Percentiles rank a stretch among this genome's conserved stretches.
phyloP scores from a whole-genome alignment of 805 yeast species.

The Debaryomyces tyrocola region DNA sequence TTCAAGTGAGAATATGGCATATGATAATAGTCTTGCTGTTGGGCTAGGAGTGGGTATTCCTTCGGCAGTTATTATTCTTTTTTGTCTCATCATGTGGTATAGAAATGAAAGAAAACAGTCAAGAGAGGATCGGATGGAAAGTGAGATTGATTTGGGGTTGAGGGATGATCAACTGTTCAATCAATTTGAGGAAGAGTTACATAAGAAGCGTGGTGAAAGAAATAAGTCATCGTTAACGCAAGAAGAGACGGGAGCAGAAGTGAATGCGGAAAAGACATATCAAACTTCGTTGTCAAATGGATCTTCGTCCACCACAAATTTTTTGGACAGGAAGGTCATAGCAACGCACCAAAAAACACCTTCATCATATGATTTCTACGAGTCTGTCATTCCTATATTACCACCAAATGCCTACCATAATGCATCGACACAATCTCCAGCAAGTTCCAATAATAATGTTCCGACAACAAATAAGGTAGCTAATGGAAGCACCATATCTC shows the following conservation, averaged over 20 bases:
- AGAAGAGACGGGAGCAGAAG: not conserved
- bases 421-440: conserved; percentile 2
- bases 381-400: conserved; percentile 40
- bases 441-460: conserved; percentile 5
- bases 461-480: not conserved
- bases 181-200: conserved; percentile 38
- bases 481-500: conserved; percentile 4
- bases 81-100: conserved; percentile 24
- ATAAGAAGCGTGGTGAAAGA: conserved; percentile 18
- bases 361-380: conserved; percentile 43
- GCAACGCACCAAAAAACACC: conserved; percentile 15
- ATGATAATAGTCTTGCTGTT: conserved; percentile 30
- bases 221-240: conserved; percentile 10
- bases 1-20: conserved; percentile 10
- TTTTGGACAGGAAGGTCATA: not conserved
- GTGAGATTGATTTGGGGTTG: conserved; percentile 34
- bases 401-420: conserved; percentile 11
- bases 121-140: conserved; percentile 28
- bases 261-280: conserved; percentile 9
- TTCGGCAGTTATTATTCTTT: conserved; percentile 26
- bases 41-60: conserved; percentile 46
- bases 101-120: conserved; percentile 31
- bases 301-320: conserved; percentile 7
- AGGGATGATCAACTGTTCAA: conserved; percentile 35
- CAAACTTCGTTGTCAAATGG: conserved; percentile 9